Conservation (phyloP, 352 stramenopile genomes). For the Pythium insidiosum region DNA sequence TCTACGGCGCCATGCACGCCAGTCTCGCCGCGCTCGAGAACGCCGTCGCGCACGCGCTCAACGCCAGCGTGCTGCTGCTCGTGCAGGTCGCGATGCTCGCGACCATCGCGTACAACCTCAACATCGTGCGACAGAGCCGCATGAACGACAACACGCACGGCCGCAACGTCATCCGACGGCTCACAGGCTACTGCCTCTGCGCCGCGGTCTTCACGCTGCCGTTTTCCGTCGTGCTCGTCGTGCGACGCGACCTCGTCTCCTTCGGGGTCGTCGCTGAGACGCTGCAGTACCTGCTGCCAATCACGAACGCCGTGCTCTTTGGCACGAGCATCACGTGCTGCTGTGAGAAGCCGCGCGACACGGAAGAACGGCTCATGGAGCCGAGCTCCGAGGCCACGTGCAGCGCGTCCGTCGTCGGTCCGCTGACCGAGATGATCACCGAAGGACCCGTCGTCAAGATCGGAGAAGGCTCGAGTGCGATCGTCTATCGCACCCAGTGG, state of each 20-base stretch:
- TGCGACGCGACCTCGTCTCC: slow-evolving; percentile 13
- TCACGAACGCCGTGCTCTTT: slow-evolving; percentile 60
- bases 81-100: slow-evolving; percentile 37
- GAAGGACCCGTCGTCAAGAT: slow-evolving; percentile 58
- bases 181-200: slow-evolving; percentile 50
- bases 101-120: slow-evolving; percentile 41
- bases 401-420: slow-evolving; percentile 17
- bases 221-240: slow-evolving; percentile 32
- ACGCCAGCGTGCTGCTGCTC: slow-evolving; percentile 28
- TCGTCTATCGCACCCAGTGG: slow-evolving; percentile 65
- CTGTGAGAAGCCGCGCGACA: slow-evolving; percentile 1
- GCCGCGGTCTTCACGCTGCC: slow-evolving; percentile 40
- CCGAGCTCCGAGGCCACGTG: background rate
- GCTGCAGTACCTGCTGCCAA: slow-evolving; percentile 43
- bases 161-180: slow-evolving; percentile 44
- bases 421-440: slow-evolving; percentile 48
- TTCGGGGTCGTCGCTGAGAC: slow-evolving; percentile 41
- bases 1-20: slow-evolving; percentile 51
- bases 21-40: slow-evolving; percentile 20
- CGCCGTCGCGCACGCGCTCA: slow-evolving; percentile 27
- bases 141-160: slow-evolving; percentile 44
- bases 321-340: slow-evolving; percentile 52
- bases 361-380: slow-evolving; percentile 7
- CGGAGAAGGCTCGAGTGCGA: slow-evolving; percentile 48
- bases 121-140: slow-evolving; percentile 31